Evolutionary conservation across 495 filamentous ascomycete species (phyloP), one percentile per base, ranked within the genome.

Genomic region (Clavariopsis aquatica): DNA sequence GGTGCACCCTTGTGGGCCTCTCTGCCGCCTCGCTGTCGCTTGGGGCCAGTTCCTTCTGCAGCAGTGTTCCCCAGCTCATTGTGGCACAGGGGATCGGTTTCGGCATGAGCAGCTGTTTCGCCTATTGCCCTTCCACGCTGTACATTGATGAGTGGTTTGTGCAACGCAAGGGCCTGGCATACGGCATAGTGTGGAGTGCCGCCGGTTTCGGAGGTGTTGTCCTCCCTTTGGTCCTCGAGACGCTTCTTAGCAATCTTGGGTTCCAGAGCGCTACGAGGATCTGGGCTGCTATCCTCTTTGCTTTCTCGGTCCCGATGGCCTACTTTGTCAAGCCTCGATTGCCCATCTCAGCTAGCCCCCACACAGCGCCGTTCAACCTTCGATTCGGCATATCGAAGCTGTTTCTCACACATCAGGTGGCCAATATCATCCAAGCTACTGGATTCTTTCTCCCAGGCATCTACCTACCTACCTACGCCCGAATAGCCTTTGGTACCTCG

Each of bases 71-170:
- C 13, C 75, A 79, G 2, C 71, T 86, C 15, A 77, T 86, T 45
- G 56, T 76, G 5, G 80, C 79, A 0, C 82, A 87, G 64, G 83
- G 83, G 34, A 62, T 83, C 10, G 49, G 83, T 13, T 84, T 78
- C 70, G 79, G 75, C 34, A 36, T 84, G 10, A 80, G 80, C 41
- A 79, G 79, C 10, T 62, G 72, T 17, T 64, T 82, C 53, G 70
- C 77, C 28, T 84, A 82, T 69, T 75, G 72, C 29, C 80, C 78
- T 2, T 74, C 75, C 46, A 73, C 82, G 57, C 68, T 79, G 23
- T 81, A 80, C 69, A 60, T 85, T 9, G 80, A 84, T 58, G 80
- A 85, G 62, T 85, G 83, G 82, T 85, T 85, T 68, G 71, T 80
- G 24, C 49, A 64, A 27, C 68, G 78, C 36, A 80, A 80, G 53